phyloP scores from a whole-genome alignment of 352 stramenopile genomes.

The Globisporangium spinosum region DNA sequence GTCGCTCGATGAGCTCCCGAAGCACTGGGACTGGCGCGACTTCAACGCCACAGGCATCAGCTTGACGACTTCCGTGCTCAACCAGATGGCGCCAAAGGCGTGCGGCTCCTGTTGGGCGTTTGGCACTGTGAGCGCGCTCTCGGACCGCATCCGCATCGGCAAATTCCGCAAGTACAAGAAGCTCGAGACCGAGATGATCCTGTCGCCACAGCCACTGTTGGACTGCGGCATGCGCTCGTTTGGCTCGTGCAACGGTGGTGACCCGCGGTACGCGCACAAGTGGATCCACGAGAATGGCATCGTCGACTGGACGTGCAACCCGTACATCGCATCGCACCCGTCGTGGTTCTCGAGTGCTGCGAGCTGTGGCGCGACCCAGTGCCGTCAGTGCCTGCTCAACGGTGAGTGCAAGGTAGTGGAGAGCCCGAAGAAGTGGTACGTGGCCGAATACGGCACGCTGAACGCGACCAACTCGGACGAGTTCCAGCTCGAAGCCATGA shows the following conservation, averaged over 20 bases:
- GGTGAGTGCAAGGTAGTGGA: conserved; percentile 56
- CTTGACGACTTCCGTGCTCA: conserved; percentile 67
- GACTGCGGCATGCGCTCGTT: conserved; percentile 83
- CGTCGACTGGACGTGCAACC: conserved; percentile 77
- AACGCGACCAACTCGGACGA: conserved; percentile 60
- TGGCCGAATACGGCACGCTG: conserved; percentile 73
- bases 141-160: conserved; percentile 74
- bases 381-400: conserved; percentile 56
- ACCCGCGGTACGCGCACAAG: conserved; percentile 76
- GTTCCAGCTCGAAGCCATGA: conserved; percentile 86
- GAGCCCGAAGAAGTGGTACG: conserved; percentile 60
- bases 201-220: conserved; percentile 66
- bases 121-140: conserved; percentile 63
- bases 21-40: conserved; percentile 77
- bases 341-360: conserved; percentile 59
- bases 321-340: conserved; percentile 77
- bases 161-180: conserved; percentile 54
- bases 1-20: conserved; percentile 59
- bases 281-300: conserved; percentile 85
- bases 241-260: conserved; percentile 72
- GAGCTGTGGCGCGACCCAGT: conserved; percentile 60
- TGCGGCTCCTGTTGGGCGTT: conserved; percentile 83
- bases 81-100: conserved; percentile 74
- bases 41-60: conserved; percentile 77
- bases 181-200: conserved; percentile 51